Evolutionary conservation across 106 monocot genomes (phyloP).

Genomic region (Alisma plantagoaquatica): DNA sequence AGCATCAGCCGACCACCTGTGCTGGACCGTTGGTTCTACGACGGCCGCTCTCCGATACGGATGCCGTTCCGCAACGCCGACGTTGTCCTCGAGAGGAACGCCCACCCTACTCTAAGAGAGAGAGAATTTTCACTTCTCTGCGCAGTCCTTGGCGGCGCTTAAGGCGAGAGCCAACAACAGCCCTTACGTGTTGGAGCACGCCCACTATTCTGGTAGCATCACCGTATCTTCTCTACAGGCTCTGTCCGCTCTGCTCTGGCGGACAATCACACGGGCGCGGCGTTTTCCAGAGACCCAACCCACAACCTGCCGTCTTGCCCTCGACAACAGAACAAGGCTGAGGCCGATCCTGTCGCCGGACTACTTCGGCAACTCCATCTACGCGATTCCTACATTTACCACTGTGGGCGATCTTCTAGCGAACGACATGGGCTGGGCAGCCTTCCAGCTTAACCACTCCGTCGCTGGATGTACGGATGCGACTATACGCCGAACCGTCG

Average conservation of each 20-base stretch:
- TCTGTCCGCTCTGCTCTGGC: slow-evolving; percentile 43
- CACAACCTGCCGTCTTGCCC: slow-evolving; percentile 26
- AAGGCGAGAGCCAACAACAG: slow-evolving; percentile 55
- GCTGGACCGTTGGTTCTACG: slow-evolving; percentile 22
- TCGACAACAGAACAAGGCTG: slow-evolving; percentile 41
- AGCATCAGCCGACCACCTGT: slow-evolving; percentile 1
- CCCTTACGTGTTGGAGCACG: no score
- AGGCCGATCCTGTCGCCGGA: slow-evolving; percentile 30
- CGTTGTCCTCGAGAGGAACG: slow-evolving; percentile 24
- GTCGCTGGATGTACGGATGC: slow-evolving; percentile 30
- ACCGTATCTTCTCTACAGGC: slow-evolving; percentile 51
- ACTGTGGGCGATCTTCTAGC: slow-evolving; percentile 41
- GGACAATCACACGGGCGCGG: slow-evolving; percentile 38
- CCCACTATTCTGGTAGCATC: background rate
- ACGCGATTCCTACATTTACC: slow-evolving; percentile 8
- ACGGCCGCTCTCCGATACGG: slow-evolving; percentile 27
- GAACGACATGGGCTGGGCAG: slow-evolving; percentile 43
- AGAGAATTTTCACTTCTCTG: slow-evolving; percentile 61
- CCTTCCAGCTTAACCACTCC: slow-evolving; percentile 12
- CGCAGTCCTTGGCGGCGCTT: slow-evolving; percentile 22
- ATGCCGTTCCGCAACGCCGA: slow-evolving; percentile 28
- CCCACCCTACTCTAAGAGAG: slow-evolving; percentile 37
- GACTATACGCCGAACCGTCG: slow-evolving; percentile 11
- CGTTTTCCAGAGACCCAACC: slow-evolving; percentile 13
- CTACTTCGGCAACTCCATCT: slow-evolving; percentile 68